Percentiles rank a stretch among this genome's conserved stretches.
These are phyloP conservation scores for Tanacetum coccineum DNA, from an alignment of 129 eudicot genomes.

Conservation along the genomic window DNA sequence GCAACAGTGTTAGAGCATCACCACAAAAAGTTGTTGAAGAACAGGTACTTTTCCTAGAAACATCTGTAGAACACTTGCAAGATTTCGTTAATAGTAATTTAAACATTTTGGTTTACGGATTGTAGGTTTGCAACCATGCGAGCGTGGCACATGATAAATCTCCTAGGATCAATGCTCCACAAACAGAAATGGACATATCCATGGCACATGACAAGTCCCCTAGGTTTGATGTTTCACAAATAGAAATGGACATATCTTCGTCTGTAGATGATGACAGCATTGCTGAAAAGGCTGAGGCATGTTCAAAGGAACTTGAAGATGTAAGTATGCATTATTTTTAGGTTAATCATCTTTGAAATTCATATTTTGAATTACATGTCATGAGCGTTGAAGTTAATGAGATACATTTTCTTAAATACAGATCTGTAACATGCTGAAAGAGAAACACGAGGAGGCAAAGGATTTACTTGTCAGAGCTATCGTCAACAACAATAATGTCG, in stretches of 20 bases:
- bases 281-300: constrained; percentile 73
- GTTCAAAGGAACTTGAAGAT: constrained; percentile 71
- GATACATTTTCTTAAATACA: constrained; percentile 33
- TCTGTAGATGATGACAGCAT: constrained; percentile 39
- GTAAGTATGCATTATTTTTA: constrained; percentile 44
- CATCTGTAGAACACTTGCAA: constrained; percentile 3
- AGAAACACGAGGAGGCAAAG: constrained; percentile 92
- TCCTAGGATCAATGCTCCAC: no score
- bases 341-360: neutral
- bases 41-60: constrained; percentile 33
- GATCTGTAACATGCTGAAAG: constrained; percentile 80
- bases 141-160: constrained; percentile 14
- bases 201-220: constrained; percentile 29
- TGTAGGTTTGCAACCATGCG: constrained; percentile 36
- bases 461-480: constrained; percentile 76
- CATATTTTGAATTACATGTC: neutral
- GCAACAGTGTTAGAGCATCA: no score
- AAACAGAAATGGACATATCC: no score
- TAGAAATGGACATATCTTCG: constrained; percentile 35
- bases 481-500: constrained; percentile 76
- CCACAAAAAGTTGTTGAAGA: no score
- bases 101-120: neutral
- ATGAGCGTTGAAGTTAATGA: constrained; percentile 2
- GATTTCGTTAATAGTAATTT: neutral
- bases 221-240: constrained; percentile 23